Percentiles rank a stretch among this genome's conserved stretches.
Conservation (phyloP, 164 flowering plant species). For the Berberis vulgaris region DNA sequence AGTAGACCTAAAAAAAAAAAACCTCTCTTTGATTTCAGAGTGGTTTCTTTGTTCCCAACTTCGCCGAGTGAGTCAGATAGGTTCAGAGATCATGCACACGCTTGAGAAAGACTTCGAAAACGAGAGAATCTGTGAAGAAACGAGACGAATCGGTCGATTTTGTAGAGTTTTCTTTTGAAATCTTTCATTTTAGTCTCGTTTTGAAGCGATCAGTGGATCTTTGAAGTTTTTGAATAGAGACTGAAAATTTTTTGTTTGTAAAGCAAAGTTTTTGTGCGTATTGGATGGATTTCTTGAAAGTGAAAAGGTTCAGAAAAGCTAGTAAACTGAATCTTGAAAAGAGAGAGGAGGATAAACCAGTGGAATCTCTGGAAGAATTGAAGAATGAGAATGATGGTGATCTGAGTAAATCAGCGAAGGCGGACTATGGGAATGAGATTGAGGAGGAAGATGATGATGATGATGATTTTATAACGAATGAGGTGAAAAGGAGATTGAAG, state of each 20-base stretch:
- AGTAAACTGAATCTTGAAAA: constrained; percentile 32
- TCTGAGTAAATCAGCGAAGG: constrained; percentile 23
- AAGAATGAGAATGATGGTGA: constrained; percentile 27
- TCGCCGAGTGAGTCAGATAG: neutral
- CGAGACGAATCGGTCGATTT: no score
- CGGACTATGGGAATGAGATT: constrained; percentile 27
- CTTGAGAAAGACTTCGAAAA: neutral
- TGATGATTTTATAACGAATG: constrained; percentile 74
- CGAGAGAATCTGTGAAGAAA: no score
- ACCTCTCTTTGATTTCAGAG: neutral
- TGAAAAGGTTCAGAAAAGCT: constrained; percentile 43
- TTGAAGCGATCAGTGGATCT: no score
- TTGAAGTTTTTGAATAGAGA: no score
- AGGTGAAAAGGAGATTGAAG: constrained; percentile 79
- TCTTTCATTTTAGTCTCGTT: no score
- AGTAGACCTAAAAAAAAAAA: neutral
- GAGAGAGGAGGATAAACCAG: constrained; percentile 31
- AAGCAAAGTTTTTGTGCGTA: no score
- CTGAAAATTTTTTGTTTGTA: no score
- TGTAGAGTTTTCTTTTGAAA: no score
- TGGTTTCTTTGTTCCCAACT: neutral
- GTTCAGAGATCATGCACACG: no score
- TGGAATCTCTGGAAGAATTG: constrained; percentile 33
- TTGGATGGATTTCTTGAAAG: constrained; percentile 60
- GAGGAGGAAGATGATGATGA: constrained; percentile 70